Conservation (phyloP, 2,329 filamentous ascomycete species). For the Didymella sp. region DNA sequence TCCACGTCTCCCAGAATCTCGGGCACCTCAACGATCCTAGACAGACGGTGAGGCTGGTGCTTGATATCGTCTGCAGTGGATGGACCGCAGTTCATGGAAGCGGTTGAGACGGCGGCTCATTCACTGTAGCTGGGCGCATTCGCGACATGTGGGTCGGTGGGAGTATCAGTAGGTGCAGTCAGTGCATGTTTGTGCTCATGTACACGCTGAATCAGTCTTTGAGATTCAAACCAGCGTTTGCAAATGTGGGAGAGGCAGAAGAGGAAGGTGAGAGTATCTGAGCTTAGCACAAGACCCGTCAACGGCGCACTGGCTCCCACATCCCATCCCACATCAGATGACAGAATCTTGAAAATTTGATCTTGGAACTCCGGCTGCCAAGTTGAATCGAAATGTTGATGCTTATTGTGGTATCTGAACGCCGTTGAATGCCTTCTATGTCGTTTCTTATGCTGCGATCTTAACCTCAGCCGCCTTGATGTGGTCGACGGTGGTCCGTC, state of each 20-base stretch:
- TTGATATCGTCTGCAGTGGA: too few species aligned
- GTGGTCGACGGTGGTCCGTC: constrained; percentile 67
- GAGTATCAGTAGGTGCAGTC: background rate
- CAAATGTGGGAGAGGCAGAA: background rate
- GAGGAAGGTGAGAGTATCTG: background rate
- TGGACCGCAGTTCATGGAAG: too few species aligned
- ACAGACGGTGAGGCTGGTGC: too few species aligned
- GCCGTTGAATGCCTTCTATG: background rate
- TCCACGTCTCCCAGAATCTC: too few species aligned
- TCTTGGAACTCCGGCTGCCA: background rate
- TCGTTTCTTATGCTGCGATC: constrained; percentile 6
- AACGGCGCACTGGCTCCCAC: background rate
- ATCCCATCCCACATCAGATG: background rate
- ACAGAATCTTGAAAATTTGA: background rate
- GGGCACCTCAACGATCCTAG: too few species aligned
- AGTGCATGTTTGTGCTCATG: background rate
- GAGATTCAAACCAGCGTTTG: background rate
- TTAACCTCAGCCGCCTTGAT: constrained; percentile 33
- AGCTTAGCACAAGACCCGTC: background rate
- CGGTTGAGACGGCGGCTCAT: too few species aligned
- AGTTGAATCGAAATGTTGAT: background rate
- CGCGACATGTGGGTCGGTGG: too few species aligned
- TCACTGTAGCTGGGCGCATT: too few species aligned
- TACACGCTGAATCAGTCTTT: background rate
- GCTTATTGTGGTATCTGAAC: background rate